These are phyloP conservation scores for Russula lepida DNA, from an alignment of 768 basidiomycete species.

Conservation along the genomic window DNA sequence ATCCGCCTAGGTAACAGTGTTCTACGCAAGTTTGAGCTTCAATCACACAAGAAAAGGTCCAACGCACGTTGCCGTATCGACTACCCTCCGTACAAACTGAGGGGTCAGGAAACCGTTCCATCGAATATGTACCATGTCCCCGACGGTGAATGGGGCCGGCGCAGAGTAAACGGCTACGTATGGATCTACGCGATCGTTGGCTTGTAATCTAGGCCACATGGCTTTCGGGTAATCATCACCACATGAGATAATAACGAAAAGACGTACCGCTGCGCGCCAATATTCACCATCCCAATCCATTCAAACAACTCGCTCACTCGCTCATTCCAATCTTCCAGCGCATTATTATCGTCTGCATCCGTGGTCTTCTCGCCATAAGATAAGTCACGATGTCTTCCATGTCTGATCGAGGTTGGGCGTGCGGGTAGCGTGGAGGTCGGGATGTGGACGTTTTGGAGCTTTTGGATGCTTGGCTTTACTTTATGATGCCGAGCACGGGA, in stretches of 20 bases:
- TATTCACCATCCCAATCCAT: constrained; percentile 63
- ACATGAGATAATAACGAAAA: background rate
- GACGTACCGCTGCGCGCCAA: constrained; percentile 58
- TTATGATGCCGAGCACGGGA: constrained; percentile 3
- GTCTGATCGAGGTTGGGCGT: constrained; percentile 20
- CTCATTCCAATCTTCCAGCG: constrained; percentile 43
- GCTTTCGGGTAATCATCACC: background rate
- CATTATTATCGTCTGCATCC: constrained; percentile 29
- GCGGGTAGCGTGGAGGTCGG: constrained; percentile 32
- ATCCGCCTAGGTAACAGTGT: background rate
- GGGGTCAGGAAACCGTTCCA: constrained; percentile 55
- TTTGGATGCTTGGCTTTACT: constrained; percentile 24
- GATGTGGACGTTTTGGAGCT: constrained; percentile 32
- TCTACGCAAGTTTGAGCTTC: background rate
- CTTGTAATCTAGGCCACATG: constrained; percentile 38
- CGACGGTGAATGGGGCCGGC: constrained; percentile 39
- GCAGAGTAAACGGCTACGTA: constrained; percentile 59
- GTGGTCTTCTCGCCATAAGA: background rate
- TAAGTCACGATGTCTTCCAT: background rate
- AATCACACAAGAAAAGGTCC: background rate
- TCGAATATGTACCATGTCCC: constrained; percentile 42
- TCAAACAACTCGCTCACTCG: constrained; percentile 46
- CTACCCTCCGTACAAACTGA: constrained; percentile 43
- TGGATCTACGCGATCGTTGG: constrained; percentile 58
- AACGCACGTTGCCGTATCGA: constrained; percentile 40